Evolutionary conservation across 1,284 basidiomycete genomes (phyloP).

Genomic region (Trichosporon sp.): DNA sequence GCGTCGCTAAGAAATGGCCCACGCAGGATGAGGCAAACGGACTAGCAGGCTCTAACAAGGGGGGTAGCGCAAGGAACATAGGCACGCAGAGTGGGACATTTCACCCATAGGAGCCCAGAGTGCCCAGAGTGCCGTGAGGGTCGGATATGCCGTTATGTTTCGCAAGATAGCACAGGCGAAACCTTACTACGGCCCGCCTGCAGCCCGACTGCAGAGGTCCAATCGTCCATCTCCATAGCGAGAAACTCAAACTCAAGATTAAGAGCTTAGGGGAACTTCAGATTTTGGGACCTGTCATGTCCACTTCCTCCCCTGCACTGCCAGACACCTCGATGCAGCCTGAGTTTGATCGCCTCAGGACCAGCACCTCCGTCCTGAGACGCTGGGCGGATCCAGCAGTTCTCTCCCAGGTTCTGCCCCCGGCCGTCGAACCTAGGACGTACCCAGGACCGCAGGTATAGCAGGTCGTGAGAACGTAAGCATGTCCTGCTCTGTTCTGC

Average conservation of each 20-base stretch:
- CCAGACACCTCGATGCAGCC: neutral
- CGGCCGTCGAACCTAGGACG: neutral
- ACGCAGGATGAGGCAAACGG: neutral
- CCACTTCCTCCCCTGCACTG: neutral
- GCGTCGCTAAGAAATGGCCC: neutral
- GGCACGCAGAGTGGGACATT: slow-evolving; percentile 15
- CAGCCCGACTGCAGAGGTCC: neutral
- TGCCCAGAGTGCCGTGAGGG: slow-evolving; percentile 5
- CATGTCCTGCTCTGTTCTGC: neutral
- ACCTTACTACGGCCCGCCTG: slow-evolving; percentile 9
- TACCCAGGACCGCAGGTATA: neutral
- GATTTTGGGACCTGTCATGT: slow-evolving; percentile 5
- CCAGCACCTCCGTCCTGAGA: neutral
- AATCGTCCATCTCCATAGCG: neutral
- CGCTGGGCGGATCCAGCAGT: neutral
- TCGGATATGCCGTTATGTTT: slow-evolving; percentile 5
- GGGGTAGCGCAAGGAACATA: neutral
- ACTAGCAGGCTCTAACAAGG: slow-evolving; percentile 10
- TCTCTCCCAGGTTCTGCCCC: neutral
- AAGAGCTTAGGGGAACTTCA: slow-evolving; percentile 6
- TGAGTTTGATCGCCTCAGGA: slow-evolving; percentile 11
- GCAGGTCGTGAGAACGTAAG: slow-evolving; percentile 8
- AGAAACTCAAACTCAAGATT: slow-evolving; percentile 3
- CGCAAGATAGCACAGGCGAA: slow-evolving; percentile 8
- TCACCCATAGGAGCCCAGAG: neutral